A percentile compares a stretch with the other conserved stretches of the same genome.
Conservation (phyloP, 1,139 yeast species). For the Yamadazyma conglobata region DNA sequence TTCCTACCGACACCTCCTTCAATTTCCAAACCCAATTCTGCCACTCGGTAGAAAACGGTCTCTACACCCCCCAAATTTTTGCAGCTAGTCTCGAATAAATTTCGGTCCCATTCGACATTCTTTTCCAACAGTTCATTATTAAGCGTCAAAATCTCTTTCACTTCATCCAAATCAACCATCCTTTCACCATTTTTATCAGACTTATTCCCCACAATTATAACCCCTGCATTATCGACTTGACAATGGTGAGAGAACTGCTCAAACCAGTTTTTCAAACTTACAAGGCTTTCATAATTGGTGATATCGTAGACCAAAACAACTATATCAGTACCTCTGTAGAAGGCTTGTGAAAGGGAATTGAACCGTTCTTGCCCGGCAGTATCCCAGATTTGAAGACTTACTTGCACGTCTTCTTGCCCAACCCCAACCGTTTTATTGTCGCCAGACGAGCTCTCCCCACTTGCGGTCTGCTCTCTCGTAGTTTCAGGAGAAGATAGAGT, state of each 20-base stretch:
- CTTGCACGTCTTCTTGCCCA: background rate
- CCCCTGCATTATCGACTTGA: slow-evolving; percentile 47
- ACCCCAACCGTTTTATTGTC: background rate
- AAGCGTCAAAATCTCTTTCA: slow-evolving; percentile 36
- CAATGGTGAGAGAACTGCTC: slow-evolving; percentile 48
- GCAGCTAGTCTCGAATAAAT: slow-evolving; percentile 45
- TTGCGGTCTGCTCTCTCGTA: no score
- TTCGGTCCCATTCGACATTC: slow-evolving; percentile 35
- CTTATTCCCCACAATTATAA: slow-evolving; percentile 57
- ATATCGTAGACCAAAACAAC: slow-evolving; percentile 56
- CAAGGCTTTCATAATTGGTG: slow-evolving; percentile 52
- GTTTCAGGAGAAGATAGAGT: no score
- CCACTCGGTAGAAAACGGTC: slow-evolving; percentile 41
- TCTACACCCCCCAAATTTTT: slow-evolving; percentile 37
- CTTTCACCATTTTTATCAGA: slow-evolving; percentile 38
- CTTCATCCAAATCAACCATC: slow-evolving; percentile 39
- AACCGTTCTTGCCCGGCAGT: slow-evolving; percentile 68
- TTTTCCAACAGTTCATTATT: slow-evolving; percentile 28
- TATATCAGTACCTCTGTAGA: slow-evolving; percentile 60
- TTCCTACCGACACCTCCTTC: slow-evolving; percentile 3
- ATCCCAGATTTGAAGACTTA: slow-evolving; percentile 59
- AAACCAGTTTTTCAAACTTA: slow-evolving; percentile 52
- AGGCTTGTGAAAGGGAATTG: slow-evolving; percentile 56
- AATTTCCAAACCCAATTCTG: slow-evolving; percentile 33
- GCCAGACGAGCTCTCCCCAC: background rate